Evolutionary conservation across 2,329 filamentous ascomycete species (phyloP), one percentile per base, ranked within the genome.

Genomic region (Ophiostoma sp.): DNA sequence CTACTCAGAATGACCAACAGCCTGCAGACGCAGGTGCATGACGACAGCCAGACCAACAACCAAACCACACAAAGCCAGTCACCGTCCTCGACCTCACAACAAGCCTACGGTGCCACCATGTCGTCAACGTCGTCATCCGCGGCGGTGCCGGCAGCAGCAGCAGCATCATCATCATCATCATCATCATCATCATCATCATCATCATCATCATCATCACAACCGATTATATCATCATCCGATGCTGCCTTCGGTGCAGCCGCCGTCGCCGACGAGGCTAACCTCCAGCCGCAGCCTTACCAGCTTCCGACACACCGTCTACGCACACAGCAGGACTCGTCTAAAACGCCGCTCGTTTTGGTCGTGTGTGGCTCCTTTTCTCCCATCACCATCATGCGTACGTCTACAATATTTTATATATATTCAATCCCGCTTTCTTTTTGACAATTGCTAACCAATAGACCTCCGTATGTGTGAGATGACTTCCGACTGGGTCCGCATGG

Each of bases 381-480:
- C 5, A 75, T 76, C 66, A 76, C 75, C 27, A 74, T 74, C 17
- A 74, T 74, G 74, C 74, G 74, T 74, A 33, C 69, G 74, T 68
- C 36, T 10, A 7, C 31, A 15, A 0, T 35, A 17, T 13, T 11
- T 39, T 35, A 8, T 41, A 41, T 11, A 15, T 11, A 41, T 15
- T 15, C 1, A 13, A 41, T 41, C 15, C 23, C n/a, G 36, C 13
- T 23, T 2, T 13, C 1, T 27, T 15, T 1, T 4, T 23, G 17
- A 2, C 31, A 4, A 15, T 33, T 31, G 33, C 68, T 74, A 71
- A 75, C 73, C n/a, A 65, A 65, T 76, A 73, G 78, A 79, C 71
- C 73, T 79, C 54, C 77, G 78, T 72, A 79, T 79, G 78, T 77
- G 75, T 72, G 78, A 79, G 57, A 79, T 80, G 78, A 78, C 78